These are phyloP conservation scores for Globisporangium nunn DNA, from an alignment of 352 stramenopile species.

Conservation along the genomic window DNA sequence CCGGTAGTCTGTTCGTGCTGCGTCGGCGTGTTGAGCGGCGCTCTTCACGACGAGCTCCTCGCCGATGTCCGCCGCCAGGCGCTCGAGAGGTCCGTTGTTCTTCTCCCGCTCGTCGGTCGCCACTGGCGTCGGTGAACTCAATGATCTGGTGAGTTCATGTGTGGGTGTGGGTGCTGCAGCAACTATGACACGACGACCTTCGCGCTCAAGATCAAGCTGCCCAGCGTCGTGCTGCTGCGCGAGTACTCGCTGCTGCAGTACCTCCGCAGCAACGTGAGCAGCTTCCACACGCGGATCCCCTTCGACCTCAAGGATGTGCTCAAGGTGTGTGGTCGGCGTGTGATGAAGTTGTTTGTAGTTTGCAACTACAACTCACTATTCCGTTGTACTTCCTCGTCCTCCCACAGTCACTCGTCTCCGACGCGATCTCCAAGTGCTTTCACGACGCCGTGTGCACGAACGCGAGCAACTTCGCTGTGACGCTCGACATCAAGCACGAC, in stretches of 20 bases:
- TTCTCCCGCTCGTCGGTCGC: neutral
- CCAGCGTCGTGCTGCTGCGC: conserved; percentile 65
- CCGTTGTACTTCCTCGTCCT: neutral
- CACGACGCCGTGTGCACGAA: conserved; percentile 42
- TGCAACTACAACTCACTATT: no score
- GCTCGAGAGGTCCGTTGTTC: conserved; percentile 20
- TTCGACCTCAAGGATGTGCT: conserved; percentile 77
- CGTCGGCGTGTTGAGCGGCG: conserved; percentile 44
- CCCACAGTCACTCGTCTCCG: conserved; percentile 33
- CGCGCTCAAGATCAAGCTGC: conserved; percentile 75
- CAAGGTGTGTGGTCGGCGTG: conserved; percentile 35
- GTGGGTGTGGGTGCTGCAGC: conserved; percentile 11
- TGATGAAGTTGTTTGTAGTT: no score
- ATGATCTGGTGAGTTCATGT: neutral
- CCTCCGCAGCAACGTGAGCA: conserved; percentile 25
- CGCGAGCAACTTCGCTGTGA: conserved; percentile 57
- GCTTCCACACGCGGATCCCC: conserved; percentile 28
- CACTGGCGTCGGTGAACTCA: neutral
- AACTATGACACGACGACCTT: conserved; percentile 66
- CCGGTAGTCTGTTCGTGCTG: conserved; percentile 57
- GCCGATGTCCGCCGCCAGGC: conserved; percentile 29
- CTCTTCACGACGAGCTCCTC: conserved; percentile 39
- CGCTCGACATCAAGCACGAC: conserved; percentile 61
- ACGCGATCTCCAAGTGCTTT: conserved; percentile 37
- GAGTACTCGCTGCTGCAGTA: conserved; percentile 70